phyloP scores from a whole-genome alignment of 768 basidiomycete genomes.

The Tricholoma sp. region DNA sequence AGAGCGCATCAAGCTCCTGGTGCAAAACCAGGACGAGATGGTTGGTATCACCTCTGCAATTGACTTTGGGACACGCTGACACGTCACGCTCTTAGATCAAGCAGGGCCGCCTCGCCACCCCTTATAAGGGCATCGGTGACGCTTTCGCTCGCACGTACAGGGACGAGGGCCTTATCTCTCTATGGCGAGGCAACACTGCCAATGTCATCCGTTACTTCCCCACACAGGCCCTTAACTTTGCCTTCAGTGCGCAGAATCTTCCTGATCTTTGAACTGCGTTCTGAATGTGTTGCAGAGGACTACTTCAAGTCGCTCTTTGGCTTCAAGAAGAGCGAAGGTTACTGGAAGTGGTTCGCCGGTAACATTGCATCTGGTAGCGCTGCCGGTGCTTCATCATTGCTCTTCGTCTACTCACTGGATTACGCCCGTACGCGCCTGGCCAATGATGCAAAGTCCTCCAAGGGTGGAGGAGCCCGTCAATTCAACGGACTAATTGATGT shows the following conservation, averaged over 20 bases:
- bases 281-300: conserved; percentile 58
- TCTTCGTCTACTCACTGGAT: conserved; percentile 99
- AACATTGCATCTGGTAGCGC: conserved; percentile 99
- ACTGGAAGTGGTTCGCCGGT: conserved; percentile 98
- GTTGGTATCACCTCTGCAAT: conserved; percentile 31
- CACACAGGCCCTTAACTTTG: conserved; percentile 99
- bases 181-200: conserved; percentile 99
- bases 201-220: conserved; percentile 99
- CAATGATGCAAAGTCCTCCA: conserved; percentile 95
- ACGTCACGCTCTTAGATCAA: conserved; percentile 70
- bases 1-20: conserved; percentile 98
- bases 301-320: conserved; percentile 99
- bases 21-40: conserved; percentile 99
- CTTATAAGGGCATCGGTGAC: conserved; percentile 95
- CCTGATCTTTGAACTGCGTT: neutral
- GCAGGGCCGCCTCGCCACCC: conserved; percentile 93
- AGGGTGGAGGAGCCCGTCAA: conserved; percentile 87
- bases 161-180: conserved; percentile 91
- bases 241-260: conserved; percentile 76
- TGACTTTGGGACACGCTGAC: conserved; percentile 19
- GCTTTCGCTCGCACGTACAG: conserved; percentile 89
- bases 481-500: conserved; percentile 99
- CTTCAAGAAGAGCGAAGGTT: conserved; percentile 97
- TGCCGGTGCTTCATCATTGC: conserved; percentile 96
- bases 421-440: conserved; percentile 99